Evolutionary conservation across 805 yeast genomes (phyloP).

Genomic region (Wickerhamiella kurtzmanii): DNA sequence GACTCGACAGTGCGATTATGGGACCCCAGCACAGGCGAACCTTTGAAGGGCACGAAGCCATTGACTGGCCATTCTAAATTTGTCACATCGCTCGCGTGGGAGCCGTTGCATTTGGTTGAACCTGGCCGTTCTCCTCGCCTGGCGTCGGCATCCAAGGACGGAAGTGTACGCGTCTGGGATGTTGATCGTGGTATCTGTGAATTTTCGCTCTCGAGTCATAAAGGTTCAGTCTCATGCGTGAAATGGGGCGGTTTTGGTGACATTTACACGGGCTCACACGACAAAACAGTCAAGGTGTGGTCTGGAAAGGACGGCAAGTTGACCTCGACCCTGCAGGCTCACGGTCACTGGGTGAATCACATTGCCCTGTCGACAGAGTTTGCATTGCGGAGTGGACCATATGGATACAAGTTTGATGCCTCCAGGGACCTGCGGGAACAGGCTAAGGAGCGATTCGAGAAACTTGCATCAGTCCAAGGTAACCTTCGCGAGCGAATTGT

Average conservation of each 20-base stretch:
- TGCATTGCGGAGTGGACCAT: conserved; percentile 77
- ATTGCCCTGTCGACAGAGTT: conserved; percentile 82
- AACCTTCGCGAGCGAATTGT: conserved; percentile 60
- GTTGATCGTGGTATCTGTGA: conserved; percentile 51
- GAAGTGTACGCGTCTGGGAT: conserved; percentile 84
- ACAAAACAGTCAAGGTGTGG: conserved; percentile 89
- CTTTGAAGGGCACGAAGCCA: conserved; percentile 45
- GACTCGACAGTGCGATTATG: conserved; percentile 80
- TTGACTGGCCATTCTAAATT: conserved; percentile 76
- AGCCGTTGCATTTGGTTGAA: conserved; percentile 70
- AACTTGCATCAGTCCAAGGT: conserved; percentile 48
- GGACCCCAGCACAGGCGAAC: conserved; percentile 65
- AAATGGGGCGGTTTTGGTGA: conserved; percentile 89
- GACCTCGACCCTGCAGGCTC: conserved; percentile 66
- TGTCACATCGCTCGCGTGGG: conserved; percentile 87
- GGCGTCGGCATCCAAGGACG: conserved; percentile 84
- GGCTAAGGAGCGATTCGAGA: conserved; percentile 53
- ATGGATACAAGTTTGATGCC: conserved; percentile 49
- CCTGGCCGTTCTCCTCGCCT: conserved; percentile 48
- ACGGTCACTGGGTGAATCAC: conserved; percentile 98
- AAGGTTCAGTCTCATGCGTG: conserved; percentile 84
- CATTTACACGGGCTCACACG: conserved; percentile 84
- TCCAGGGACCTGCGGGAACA: conserved; percentile 32
- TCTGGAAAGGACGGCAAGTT: conserved; percentile 66
- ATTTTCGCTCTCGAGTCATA: conserved; percentile 72